phyloP scores from a whole-genome alignment of 2,329 filamentous ascomycete genomes.

The Aspergillus texensis region DNA sequence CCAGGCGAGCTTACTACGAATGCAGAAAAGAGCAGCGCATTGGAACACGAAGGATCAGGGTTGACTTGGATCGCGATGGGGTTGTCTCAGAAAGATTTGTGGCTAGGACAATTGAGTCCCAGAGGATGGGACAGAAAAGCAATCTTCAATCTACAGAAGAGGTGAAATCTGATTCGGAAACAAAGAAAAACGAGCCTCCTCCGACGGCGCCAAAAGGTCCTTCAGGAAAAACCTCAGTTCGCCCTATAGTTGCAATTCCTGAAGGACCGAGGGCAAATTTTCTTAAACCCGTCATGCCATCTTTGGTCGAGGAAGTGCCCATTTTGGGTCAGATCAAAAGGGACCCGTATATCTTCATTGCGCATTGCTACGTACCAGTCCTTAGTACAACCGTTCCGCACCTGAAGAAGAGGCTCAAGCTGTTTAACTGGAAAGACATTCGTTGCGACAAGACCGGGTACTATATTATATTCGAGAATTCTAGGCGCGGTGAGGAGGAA shows the following conservation, averaged over 20 bases:
- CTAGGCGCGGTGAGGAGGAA: slow-evolving; percentile 73
- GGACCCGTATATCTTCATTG: slow-evolving; percentile 87
- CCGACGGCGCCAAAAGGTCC: slow-evolving; percentile 87
- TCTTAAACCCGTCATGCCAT: slow-evolving; percentile 42
- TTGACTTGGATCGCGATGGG: slow-evolving; percentile 88
- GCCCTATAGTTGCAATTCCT: slow-evolving; percentile 36
- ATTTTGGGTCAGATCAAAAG: slow-evolving; percentile 71
- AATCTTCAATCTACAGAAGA: slow-evolving; percentile 26
- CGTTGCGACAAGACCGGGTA: slow-evolving; percentile 84
- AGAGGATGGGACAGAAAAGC: slow-evolving; percentile 56
- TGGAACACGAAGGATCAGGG: slow-evolving; percentile 73
- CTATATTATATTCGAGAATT: slow-evolving; percentile 87
- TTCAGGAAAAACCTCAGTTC: slow-evolving; percentile 56
- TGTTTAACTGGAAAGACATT: slow-evolving; percentile 78
- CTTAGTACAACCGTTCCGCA: slow-evolving; percentile 83
- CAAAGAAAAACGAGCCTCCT: slow-evolving; percentile 65
- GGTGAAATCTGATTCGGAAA: slow-evolving; percentile 39
- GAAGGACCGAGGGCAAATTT: slow-evolving; percentile 43
- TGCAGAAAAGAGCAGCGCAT: slow-evolving; percentile 78
- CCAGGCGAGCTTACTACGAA: slow-evolving; percentile 73
- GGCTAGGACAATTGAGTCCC: slow-evolving; percentile 70
- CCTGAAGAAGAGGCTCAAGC: slow-evolving; percentile 84
- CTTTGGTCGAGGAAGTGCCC: slow-evolving; percentile 65
- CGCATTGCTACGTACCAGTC: slow-evolving; percentile 84
- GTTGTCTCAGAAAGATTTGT: slow-evolving; percentile 78